phyloP scores from a whole-genome alignment of 164 flowering plant genomes.

The Paratinospora sagittata region DNA sequence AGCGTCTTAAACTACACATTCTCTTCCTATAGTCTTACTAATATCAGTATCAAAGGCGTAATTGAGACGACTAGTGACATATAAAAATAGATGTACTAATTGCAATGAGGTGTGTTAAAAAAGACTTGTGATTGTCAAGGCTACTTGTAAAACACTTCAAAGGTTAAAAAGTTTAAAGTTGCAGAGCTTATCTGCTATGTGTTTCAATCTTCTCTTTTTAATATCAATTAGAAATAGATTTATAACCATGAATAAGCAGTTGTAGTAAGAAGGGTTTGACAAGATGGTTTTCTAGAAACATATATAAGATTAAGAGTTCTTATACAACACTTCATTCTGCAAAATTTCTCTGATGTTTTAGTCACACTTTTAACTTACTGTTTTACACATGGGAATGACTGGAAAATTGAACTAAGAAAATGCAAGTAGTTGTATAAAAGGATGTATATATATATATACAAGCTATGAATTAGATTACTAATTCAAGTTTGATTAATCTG shows the following conservation, averaged over 20 bases:
- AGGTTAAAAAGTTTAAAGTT: background rate
- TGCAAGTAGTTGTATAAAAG: slow-evolving; percentile 7
- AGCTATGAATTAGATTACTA: background rate
- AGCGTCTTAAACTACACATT: background rate
- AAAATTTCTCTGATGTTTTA: background rate
- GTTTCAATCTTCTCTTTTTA: no score
- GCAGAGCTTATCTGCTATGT: no score
- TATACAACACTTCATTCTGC: background rate
- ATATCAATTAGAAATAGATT: background rate
- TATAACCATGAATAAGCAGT: background rate
- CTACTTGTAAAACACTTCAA: background rate
- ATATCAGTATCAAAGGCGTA: background rate
- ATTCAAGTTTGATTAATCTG: slow-evolving; percentile 8
- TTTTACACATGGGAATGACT: background rate
- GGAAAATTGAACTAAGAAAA: slow-evolving; percentile 1
- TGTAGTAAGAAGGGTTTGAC: background rate
- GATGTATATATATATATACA: background rate
- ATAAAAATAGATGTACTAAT: background rate
- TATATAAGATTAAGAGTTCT: background rate
- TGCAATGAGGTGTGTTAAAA: background rate
- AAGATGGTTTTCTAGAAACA: background rate
- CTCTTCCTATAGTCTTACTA: background rate
- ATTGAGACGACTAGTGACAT: background rate
- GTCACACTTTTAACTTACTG: no score
- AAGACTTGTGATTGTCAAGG: background rate